phyloP scores from a whole-genome alignment of 2,329 filamentous ascomycete species.

The Fusarium chuoi region DNA sequence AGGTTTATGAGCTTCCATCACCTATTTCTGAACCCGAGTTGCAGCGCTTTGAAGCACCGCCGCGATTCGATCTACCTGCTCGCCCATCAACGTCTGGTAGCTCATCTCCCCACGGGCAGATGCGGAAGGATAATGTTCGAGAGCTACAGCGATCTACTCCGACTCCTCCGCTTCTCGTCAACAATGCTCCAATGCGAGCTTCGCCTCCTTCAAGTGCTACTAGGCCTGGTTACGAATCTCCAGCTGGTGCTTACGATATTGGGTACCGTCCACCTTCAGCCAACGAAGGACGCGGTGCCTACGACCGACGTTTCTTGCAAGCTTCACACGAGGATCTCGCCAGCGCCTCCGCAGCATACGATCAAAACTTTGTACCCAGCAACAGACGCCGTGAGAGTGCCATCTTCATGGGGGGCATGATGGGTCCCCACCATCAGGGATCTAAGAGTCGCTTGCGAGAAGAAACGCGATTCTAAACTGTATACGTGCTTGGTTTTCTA shows the following conservation, averaged over 20 bases:
- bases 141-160: slow-evolving; percentile 54
- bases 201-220: slow-evolving; percentile 57
- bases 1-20: slow-evolving; percentile 68
- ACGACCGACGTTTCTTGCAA: slow-evolving; percentile 53
- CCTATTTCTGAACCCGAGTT: slow-evolving; percentile 54
- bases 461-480: slow-evolving; percentile 59
- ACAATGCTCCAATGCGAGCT: slow-evolving; percentile 47
- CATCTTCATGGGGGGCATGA: slow-evolving; percentile 64
- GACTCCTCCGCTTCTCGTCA: slow-evolving; percentile 60
- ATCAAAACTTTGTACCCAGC: slow-evolving; percentile 55
- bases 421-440: slow-evolving; percentile 59
- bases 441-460: slow-evolving; percentile 66
- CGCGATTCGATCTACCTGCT: slow-evolving; percentile 50
- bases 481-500: slow-evolving; percentile 37
- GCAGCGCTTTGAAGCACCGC: slow-evolving; percentile 45
- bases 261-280: slow-evolving; percentile 48
- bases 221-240: slow-evolving; percentile 56
- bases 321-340: slow-evolving; percentile 39
- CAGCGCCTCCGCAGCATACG: slow-evolving; percentile 42
- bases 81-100: slow-evolving; percentile 63
- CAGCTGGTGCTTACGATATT: slow-evolving; percentile 56
- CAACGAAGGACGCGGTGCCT: slow-evolving; percentile 46
- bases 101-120: slow-evolving; percentile 63
- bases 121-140: slow-evolving; percentile 47
- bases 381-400: slow-evolving; percentile 69